Evolutionary conservation across 257 asterid species (phyloP).

Genomic region (Thymus mandschuricus): DNA sequence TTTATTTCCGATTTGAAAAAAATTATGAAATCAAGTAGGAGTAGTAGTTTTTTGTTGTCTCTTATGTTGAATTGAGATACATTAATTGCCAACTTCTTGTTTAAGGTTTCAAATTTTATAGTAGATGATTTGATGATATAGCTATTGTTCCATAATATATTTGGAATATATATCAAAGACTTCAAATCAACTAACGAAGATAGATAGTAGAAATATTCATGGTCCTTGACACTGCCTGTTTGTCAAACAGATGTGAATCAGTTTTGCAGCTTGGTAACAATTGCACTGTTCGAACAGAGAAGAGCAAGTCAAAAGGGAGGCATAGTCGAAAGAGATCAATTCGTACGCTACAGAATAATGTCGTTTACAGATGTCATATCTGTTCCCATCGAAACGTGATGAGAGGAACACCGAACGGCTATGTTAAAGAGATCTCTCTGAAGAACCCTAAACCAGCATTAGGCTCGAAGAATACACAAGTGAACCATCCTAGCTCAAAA

Average conservation of each 20-base stretch:
- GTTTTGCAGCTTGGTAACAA: slow-evolving; percentile 71
- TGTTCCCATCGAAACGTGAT: slow-evolving; percentile 65
- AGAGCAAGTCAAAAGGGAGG: slow-evolving; percentile 40
- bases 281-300: slow-evolving; percentile 61
- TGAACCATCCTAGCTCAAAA: slow-evolving; percentile 25
- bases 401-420: slow-evolving; percentile 74
- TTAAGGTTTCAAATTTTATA: too few relatives aligned
- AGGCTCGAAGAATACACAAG: slow-evolving; percentile 28
- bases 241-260: slow-evolving; percentile 66
- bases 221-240: slow-evolving; percentile 25
- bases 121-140: too few relatives aligned
- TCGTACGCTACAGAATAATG: slow-evolving; percentile 47
- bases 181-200: not conserved
- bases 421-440: slow-evolving; percentile 54
- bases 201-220: not conserved
- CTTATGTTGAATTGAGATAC: too few relatives aligned
- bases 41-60: too few relatives aligned
- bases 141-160: not conserved
- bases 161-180: not conserved
- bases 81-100: too few relatives aligned
- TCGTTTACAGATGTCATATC: slow-evolving; percentile 67
- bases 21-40: too few relatives aligned
- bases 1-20: too few relatives aligned
- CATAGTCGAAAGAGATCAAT: slow-evolving; percentile 42
- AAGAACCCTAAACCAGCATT: slow-evolving; percentile 41